Base-by-base conservation (phyloP, 169 alveolate genomes). In the Perkinsus chesapeaki region DNA sequence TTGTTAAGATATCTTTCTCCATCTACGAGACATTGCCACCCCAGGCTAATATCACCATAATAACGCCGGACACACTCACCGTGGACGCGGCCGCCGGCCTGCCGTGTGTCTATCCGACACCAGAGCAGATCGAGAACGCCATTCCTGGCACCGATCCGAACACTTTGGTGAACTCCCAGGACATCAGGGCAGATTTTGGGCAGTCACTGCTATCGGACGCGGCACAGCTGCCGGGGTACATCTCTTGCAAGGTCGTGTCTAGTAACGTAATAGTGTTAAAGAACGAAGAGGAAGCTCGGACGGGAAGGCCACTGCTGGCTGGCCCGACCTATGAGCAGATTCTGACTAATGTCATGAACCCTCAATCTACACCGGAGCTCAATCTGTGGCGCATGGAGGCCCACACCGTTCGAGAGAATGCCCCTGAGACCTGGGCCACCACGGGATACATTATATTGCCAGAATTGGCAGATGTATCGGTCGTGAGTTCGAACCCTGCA, bases 351-450 rank as follows among this genome's bases (percentile, higher is more conserved):
- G 72, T 91, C 23, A 19, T 39, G 72, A 91, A 91, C 92, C 92
- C 92, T 19, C 92, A 39, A 27, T 39, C 73, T 36, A 91, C 92
- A 10, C 92, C 92, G 16, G 39, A 39, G 19, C 3, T 39, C 31
- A 91, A 91, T 72, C 72, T 91, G 36, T 91, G 92, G 92, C 92
- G 92, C 1, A 91, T 91, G 73, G 92, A 39, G 5, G 92, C 92
- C 73, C 20, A 91, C 39, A 91, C 92, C 39, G 31, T 39, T 0
- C 39, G n/a, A 31, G 73, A 39, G 60, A 39, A 27, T 39, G 92
- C 73, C 34, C 92, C 39, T n/a, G 92, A 91, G 92, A 39, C 48
- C 5, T 91, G 92, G 92, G 92, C 92, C 34, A 39, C 92, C 1
- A 39, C 39, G 72, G 92, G 92, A n/a, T 91, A 39, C 36, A 19